Evolutionary conservation across 2,329 filamentous ascomycete species (phyloP).

Genomic region (Cladosporium sp.): DNA sequence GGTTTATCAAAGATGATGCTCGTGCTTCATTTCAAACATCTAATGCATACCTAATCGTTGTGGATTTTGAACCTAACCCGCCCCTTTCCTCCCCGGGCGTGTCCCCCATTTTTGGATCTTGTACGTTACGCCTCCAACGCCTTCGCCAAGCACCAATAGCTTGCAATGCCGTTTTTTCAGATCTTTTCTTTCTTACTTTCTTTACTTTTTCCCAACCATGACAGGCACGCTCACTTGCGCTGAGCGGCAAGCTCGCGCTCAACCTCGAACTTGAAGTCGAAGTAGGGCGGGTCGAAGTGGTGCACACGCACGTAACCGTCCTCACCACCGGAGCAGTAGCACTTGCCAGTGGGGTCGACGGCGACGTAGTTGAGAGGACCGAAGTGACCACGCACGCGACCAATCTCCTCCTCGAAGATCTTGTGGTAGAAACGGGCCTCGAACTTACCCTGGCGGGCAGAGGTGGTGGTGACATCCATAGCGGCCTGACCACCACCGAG

Average conservation of each 20-base stretch:
- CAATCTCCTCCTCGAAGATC: conserved; percentile 98
- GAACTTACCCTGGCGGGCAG: conserved; percentile 94
- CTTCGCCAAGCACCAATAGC: conserved; percentile 12
- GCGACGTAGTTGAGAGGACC: conserved; percentile 95
- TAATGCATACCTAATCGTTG: conserved; percentile 11
- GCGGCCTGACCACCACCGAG: conserved; percentile 96
- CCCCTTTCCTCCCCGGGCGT: not conserved
- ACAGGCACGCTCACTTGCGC: conserved; percentile 14
- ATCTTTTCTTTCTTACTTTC: not conserved
- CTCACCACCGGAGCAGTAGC: conserved; percentile 93
- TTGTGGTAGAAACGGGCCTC: conserved; percentile 99
- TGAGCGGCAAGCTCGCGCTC: conserved; percentile 69
- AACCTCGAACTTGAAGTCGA: conserved; percentile 98
- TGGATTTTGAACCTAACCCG: not conserved
- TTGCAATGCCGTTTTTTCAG: conserved; percentile 22
- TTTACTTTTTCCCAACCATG: not conserved
- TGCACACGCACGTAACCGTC: conserved; percentile 98
- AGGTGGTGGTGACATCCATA: conserved; percentile 97
- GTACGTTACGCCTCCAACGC: conserved; percentile 13
- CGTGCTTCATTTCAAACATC: conserved; percentile 13
- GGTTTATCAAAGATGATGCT: conserved; percentile 6
- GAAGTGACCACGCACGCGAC: conserved; percentile 94
- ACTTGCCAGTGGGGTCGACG: conserved; percentile 82
- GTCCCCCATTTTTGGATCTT: conserved; percentile 5
- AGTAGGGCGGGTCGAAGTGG: conserved; percentile 98